Percentiles rank a stretch among this genome's conserved stretches.
phyloP scores from a whole-genome alignment of 371 early-diverging fungal genomes.

The Caulochytrium protostelioides region DNA sequence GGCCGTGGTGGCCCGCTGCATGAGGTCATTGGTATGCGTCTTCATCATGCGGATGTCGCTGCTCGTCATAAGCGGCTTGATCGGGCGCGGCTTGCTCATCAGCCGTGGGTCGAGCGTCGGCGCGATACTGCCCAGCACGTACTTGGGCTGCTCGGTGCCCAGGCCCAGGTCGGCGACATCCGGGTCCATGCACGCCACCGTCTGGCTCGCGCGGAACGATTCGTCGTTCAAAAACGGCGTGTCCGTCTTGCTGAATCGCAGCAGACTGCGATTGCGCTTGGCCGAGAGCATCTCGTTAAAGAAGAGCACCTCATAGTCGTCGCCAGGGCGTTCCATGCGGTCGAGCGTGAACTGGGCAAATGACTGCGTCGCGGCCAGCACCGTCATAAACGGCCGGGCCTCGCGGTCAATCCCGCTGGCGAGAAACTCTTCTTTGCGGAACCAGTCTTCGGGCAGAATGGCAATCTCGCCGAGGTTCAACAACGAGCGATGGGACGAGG shows the following conservation, averaged over 20 bases:
- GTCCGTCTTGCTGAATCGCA: constrained; percentile 49
- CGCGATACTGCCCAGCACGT: constrained; percentile 4
- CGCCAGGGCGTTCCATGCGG: constrained; percentile 34
- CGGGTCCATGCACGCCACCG: constrained; percentile 6
- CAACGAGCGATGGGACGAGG: too few relatives aligned
- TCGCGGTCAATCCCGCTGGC: constrained; percentile 43
- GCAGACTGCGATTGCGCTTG: constrained; percentile 51
- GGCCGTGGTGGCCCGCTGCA: constrained; percentile 16
- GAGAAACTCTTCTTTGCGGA: constrained; percentile 41
- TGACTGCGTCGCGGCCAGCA: constrained; percentile 46
- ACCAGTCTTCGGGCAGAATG: constrained; percentile 14
- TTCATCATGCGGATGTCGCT: constrained; percentile 23
- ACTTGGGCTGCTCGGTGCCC: constrained; percentile 1
- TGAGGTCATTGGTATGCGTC: constrained; percentile 20
- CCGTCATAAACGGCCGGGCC: constrained; percentile 34
- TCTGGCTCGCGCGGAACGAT: constrained; percentile 14
- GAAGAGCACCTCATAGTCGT: constrained; percentile 49
- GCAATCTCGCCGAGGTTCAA: neutral
- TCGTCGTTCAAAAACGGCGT: constrained; percentile 46
- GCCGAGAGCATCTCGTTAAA: constrained; percentile 62
- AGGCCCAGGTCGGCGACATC: constrained; percentile 10
- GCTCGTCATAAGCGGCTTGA: constrained; percentile 16
- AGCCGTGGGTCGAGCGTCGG: constrained; percentile 6
- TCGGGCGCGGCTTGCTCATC: constrained; percentile 7
- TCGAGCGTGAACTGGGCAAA: constrained; percentile 61